A percentile compares a stretch with the other conserved stretches of the same genome.
Evolutionary conservation across 2,329 filamentous ascomycete species (phyloP).

Genomic region (Sporothrix luriei): DNA sequence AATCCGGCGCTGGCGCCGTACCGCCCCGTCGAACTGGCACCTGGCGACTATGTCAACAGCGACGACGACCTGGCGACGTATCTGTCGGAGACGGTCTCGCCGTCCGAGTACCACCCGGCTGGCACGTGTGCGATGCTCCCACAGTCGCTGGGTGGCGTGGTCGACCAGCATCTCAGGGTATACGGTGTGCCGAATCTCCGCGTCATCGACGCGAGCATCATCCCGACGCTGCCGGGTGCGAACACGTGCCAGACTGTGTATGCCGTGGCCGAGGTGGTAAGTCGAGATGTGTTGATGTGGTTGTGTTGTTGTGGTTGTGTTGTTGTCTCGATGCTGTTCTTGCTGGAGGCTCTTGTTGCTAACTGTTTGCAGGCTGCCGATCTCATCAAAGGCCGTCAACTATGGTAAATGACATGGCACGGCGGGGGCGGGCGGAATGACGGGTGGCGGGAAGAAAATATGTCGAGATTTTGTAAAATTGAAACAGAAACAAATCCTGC

Average conservation of each 20-base stretch:
- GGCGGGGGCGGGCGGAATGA: no score
- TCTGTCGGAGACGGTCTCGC: slow-evolving; percentile 36
- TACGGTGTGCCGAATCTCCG: slow-evolving; percentile 50
- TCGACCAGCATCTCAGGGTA: slow-evolving; percentile 48
- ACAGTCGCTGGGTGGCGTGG: slow-evolving; percentile 49
- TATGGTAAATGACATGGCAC: no score
- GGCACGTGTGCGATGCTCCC: slow-evolving; percentile 53
- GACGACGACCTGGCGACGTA: slow-evolving; percentile 38
- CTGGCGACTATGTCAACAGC: slow-evolving; percentile 42
- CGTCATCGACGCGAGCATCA: slow-evolving; percentile 51
- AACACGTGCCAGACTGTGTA: slow-evolving; percentile 40
- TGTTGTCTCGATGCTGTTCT: no score
- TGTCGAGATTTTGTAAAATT: neutral
- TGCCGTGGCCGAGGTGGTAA: slow-evolving; percentile 40
- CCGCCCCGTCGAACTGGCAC: slow-evolving; percentile 44
- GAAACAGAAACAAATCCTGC: neutral
- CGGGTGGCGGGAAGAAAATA: neutral
- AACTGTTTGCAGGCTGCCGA: slow-evolving; percentile 22
- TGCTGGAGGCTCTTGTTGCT: neutral
- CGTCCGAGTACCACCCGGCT: slow-evolving; percentile 46
- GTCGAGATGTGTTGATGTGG: neutral
- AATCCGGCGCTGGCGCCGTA: slow-evolving; percentile 43
- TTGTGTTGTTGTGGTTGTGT: neutral
- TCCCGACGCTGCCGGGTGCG: slow-evolving; percentile 44
- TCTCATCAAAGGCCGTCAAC: slow-evolving; percentile 19